Evolutionary conservation across 164 flowering plant species (phyloP), one percentile per base, ranked within the genome.

Genomic region (Pachysandra terminalis): DNA sequence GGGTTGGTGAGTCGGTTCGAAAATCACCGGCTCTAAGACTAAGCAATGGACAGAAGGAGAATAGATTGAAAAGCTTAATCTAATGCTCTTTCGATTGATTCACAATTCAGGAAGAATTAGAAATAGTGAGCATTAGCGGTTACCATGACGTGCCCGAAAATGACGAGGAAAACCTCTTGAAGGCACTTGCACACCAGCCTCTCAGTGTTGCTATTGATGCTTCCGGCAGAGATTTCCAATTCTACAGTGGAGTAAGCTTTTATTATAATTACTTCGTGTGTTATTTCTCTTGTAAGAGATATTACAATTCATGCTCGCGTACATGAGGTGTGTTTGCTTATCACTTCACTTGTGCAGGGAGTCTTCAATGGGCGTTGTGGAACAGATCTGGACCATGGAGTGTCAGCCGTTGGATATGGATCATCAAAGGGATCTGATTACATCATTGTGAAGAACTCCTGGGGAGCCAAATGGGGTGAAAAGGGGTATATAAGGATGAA

Each of bases 141-240:
- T 79, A 79, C 65, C 51, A 65, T 22, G 83, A 81, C 49, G 86
- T 83, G 21, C 84, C 86, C 12, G 71, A 55, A 40, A 81, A 83
- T 19, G 75, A 81, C 28, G 86, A 83, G 27, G 19, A 60, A 25
- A 74, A 80, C 28, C 74, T 83, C 5, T 22, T 81, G 64, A 83
- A 81, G 75, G 84, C 86, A 16, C 67, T 83, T 22, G 78, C 83
- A 48, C 72, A 81, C 68, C 86, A 83, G 61, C 86, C 86, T 64
- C 59, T 83, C 24, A 83, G 86, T 53, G 81, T 83, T 12, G 86
- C 83, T 17, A 81, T 83, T 26, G 86, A 83, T 15, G 86, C 84
- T 19, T 81, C 84, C n/a, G 84, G 76, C 56, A 78, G 80, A 69
- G 83, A 81, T 45, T 83, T 83, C 79, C 86, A 83, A 35, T 81